phyloP scores from a whole-genome alignment of 2,329 filamentous ascomycete species.

The Sarocladium strictum region DNA sequence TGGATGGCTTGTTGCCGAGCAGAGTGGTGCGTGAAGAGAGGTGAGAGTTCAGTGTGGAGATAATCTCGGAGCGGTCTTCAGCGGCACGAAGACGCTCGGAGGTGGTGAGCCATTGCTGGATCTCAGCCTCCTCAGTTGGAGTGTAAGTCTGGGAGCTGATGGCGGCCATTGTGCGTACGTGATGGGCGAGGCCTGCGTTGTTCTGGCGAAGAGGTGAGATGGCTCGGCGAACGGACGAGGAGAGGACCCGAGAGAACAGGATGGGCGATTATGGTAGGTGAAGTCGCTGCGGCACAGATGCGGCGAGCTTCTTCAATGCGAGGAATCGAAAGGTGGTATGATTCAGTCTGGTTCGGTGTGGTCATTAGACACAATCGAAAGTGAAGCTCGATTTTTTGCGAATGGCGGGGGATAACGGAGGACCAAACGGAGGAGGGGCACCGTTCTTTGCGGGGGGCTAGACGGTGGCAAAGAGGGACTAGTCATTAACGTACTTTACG shows the following conservation, averaged over 20 bases:
- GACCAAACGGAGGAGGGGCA: constrained; percentile 2
- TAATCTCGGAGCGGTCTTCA: constrained; percentile 59
- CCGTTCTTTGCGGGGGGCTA: neutral
- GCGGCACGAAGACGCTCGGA: constrained; percentile 57
- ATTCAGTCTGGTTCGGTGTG: neutral
- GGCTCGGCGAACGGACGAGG: neutral
- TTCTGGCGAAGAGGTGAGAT: neutral
- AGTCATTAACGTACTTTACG: neutral
- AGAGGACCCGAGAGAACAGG: constrained; percentile 5
- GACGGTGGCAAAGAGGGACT: neutral
- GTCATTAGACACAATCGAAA: neutral
- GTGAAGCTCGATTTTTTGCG: constrained; percentile 4
- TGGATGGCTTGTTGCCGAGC: constrained; percentile 82
- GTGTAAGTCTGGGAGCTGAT: constrained; percentile 67
- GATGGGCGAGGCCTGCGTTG: neutral
- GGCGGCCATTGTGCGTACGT: constrained; percentile 50
- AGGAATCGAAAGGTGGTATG: neutral
- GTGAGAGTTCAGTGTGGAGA: constrained; percentile 78
- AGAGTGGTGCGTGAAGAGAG: constrained; percentile 84
- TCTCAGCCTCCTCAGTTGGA: constrained; percentile 75
- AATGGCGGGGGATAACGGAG: neutral
- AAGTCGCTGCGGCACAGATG: constrained; percentile 20
- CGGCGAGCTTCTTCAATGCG: constrained; percentile 3
- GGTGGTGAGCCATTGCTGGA: constrained; percentile 82
- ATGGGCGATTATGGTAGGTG: neutral